Base-by-base conservation (phyloP, 805 yeast genomes). In the Pichia insulana region DNA sequence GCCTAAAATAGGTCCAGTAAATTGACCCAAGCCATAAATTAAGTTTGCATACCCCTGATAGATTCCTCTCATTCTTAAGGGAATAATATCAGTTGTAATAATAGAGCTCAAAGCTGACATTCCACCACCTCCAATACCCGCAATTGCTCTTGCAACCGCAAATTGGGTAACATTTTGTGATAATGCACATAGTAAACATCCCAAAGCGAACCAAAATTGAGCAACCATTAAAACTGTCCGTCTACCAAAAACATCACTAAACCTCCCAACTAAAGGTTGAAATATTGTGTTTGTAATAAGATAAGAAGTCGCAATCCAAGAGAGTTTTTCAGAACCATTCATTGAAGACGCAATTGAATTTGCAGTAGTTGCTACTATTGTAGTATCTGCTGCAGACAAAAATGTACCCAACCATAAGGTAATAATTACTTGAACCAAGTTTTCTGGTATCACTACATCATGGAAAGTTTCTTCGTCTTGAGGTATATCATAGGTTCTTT, bases 271-370 rank as follows among this genome's bases (percentile, higher is more conserved):
- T 20, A 83, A 56, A 0, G 87, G 89, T 59, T 82, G 89, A 57
- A 81, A 80, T 1, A 84, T 83, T 3, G 85, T 74, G 46, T 76
- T 77, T 1, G 89, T 79, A 25, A 84, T 61, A 27, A 84, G 63
- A 42, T 80, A 78, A 1, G 84, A 73, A 0, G 88, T 76, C 3
- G 88, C 87, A 3, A 83, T 80, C 89, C 90, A 83, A 2, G 78
- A 62, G 6, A 75, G 62, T 46, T 69, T 54, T 15, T 69, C 66
- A 33, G 78, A 64, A 36, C 73, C 75, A 36, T 74, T 59, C 55
- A 80, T 68, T 19, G 76, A 77, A 6, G 78, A 69, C 17, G 83
- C 83, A 35, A 80, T 79, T 25, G 70, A 68, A 33, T 74, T 69
- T 55, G 79, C 62, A 12, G 78, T 67, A 3, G 81, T 74, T 5